Conservation (phyloP, 257 asterid species). For the Leptodermis oblonga region DNA sequence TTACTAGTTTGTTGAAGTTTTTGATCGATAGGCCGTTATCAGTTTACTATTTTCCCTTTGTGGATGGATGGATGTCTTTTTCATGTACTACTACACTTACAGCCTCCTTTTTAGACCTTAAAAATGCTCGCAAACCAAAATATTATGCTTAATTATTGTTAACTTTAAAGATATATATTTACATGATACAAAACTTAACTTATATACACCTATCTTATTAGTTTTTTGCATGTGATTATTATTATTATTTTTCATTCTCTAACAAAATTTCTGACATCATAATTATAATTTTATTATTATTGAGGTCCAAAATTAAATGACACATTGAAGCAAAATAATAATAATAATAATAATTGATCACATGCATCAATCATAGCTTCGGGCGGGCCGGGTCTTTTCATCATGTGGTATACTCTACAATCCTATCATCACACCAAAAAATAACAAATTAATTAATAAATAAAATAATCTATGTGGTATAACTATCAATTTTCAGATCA, state of each 20-base stretch:
- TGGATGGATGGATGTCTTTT: neutral
- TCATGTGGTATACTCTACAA: neutral
- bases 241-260: no score
- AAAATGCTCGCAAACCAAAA: neutral
- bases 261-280: no score
- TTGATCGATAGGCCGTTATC: neutral
- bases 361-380: conserved; percentile 21
- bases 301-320: neutral
- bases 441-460: neutral
- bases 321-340: no score
- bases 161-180: no score
- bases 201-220: no score
- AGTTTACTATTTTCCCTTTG: neutral
- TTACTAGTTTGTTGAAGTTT: neutral
- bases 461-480: neutral
- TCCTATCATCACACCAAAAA: neutral
- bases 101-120: neutral
- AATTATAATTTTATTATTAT: neutral
- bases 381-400: conserved; percentile 6
- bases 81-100: neutral
- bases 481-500: neutral
- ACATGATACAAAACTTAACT: no score
- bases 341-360: conserved; percentile 20
- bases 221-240: no score
- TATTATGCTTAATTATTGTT: no score